Conservation (phyloP, 805 yeast species). For the Isabelozyma gotoi region DNA sequence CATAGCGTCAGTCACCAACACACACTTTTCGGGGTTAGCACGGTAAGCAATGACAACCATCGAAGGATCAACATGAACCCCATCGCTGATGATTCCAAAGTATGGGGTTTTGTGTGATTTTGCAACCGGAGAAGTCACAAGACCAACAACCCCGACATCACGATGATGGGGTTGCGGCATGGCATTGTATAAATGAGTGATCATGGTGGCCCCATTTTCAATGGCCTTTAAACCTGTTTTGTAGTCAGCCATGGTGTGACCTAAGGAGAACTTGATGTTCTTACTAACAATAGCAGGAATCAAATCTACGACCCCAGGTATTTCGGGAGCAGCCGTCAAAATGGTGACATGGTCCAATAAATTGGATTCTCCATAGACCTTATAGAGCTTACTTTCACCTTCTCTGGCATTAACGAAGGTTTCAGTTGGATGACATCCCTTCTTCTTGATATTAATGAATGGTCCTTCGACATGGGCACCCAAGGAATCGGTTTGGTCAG, state of each 20-base stretch:
- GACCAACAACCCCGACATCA: slow-evolving; percentile 56
- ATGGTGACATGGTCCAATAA: slow-evolving; percentile 36
- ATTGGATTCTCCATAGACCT: slow-evolving; percentile 37
- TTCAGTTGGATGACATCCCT: slow-evolving; percentile 51
- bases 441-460: slow-evolving; percentile 47
- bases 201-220: slow-evolving; percentile 54
- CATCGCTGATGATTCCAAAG: slow-evolving; percentile 58
- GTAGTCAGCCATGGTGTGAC: slow-evolving; percentile 46
- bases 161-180: slow-evolving; percentile 64
- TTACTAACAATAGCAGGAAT: slow-evolving; percentile 34
- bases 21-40: slow-evolving; percentile 52
- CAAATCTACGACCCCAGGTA: slow-evolving; percentile 44
- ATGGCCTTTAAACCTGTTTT: slow-evolving; percentile 43
- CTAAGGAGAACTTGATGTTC: slow-evolving; percentile 43
- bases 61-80: slow-evolving; percentile 58
- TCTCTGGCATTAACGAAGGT: slow-evolving; percentile 40
- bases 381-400: slow-evolving; percentile 25
- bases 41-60: slow-evolving; percentile 50
- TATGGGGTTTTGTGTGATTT: slow-evolving; percentile 34
- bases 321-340: slow-evolving; percentile 54
- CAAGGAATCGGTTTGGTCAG: slow-evolving; percentile 40
- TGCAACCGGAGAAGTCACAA: slow-evolving; percentile 32
- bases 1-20: slow-evolving; percentile 61
- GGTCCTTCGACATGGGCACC: slow-evolving; percentile 68
- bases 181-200: slow-evolving; percentile 61